Base-by-base conservation (phyloP, 139 green algal species). In the Zygnema circumcarinatum region DNA sequence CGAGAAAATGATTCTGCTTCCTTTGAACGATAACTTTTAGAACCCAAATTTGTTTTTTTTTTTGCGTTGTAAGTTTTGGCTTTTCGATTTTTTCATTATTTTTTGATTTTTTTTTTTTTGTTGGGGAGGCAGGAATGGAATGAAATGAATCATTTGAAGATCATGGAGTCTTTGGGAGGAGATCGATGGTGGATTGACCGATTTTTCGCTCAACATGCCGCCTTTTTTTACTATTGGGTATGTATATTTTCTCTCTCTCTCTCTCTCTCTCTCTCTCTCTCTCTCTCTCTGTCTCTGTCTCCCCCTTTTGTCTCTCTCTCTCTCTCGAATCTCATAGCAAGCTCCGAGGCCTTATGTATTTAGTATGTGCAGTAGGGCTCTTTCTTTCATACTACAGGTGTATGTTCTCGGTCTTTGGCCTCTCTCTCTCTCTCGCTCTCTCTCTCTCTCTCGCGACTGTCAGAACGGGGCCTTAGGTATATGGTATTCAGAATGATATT, bases 81-180 rank as follows among this genome's bases (percentile, higher is more conserved):
- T 7, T 25, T 25, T 62, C 16, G 47, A 16, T 7, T 7, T 62
- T 62, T 62, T 62, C 47, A n/a, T n/a, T n/a, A n/a, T n/a, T n/a
- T n/a, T n/a, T n/a, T n/a, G n/a, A n/a, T n/a, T n/a, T n/a, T n/a
- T n/a, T n/a, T n/a, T n/a, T n/a, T n/a, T n/a, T n/a, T n/a, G n/a
- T n/a, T n/a, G n/a, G n/a, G n/a, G n/a, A n/a, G 25, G 69, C 81
- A 87, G 85, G 85, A 90, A 41, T 89, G 86, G 87, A 92, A 87
- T 69, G 87, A 91, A 81, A 89, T 91, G 68, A 47, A 91, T 52
- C 89, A 93, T 54, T 81, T 96, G 39, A 94, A 97, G 83, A 99
- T 98, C 92, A 98, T 98, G 95, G 97, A 99, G 92, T 93, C 93
- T 0, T 92, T 99, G 67, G 97, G 97, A 11, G 97, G 97, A 0